Evolutionary conservation across 305 asterid species (phyloP).

Genomic region (Solanum aculeatissimum): DNA sequence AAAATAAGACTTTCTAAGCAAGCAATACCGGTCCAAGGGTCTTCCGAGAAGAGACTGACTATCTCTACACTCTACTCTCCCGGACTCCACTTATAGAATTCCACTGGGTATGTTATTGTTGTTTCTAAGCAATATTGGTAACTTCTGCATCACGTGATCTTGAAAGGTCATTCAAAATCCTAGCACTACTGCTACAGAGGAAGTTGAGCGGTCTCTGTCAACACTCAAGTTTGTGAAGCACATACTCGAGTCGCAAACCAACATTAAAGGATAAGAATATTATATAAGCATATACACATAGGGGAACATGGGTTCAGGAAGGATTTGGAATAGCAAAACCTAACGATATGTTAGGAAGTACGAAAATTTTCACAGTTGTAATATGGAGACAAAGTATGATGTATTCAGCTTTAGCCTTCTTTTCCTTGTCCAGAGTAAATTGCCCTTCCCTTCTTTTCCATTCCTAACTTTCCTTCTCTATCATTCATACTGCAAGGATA

Average conservation of each 20-base stretch:
- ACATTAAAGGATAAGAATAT: not conserved
- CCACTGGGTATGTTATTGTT: too few relatives aligned
- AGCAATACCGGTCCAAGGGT: too few relatives aligned
- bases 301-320: not conserved
- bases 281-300: not conserved
- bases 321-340: not conserved
- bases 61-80: too few relatives aligned
- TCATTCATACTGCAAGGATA: not conserved
- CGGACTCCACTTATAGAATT: too few relatives aligned
- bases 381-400: not conserved
- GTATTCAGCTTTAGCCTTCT: not conserved
- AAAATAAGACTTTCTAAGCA: not conserved
- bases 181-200: not conserved
- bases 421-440: not conserved
- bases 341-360: not conserved
- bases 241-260: not conserved
- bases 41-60: too few relatives aligned
- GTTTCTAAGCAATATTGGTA: not conserved
- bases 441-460: not conserved
- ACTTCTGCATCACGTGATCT: not conserved
- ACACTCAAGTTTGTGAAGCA: not conserved
- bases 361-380: not conserved
- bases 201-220: not conserved
- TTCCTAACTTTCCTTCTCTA: not conserved
- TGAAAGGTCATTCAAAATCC: not conserved